A percentile compares a stretch with the other conserved stretches of the same genome.
Evolutionary conservation across 179 eudicot genomes (phyloP).

Genomic region (Camellia oleifera): DNA sequence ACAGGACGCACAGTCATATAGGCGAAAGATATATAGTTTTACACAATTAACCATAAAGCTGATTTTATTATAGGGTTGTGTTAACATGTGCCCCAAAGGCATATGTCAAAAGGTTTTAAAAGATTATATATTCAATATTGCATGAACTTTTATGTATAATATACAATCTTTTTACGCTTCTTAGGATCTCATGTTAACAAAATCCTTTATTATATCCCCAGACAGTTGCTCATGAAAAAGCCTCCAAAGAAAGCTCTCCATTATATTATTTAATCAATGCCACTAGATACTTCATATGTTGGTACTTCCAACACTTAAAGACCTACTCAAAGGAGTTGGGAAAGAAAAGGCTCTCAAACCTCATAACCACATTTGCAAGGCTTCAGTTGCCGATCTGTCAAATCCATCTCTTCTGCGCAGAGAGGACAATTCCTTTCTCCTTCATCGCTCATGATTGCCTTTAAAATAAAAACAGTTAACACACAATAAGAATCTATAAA

Average conservation of each 20-base stretch:
- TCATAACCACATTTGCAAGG: conserved; percentile 74
- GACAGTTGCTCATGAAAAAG: neutral
- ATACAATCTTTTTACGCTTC: too few species aligned
- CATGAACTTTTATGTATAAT: too few species aligned
- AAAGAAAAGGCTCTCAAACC: conserved; percentile 23
- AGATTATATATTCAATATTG: too few species aligned
- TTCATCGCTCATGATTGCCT: conserved; percentile 60
- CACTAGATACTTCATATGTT: neutral
- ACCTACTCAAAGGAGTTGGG: neutral
- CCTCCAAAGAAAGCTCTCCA: neutral
- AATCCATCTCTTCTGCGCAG: conserved; percentile 73
- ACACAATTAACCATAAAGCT: neutral
- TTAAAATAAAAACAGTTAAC: neutral
- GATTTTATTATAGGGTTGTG: neutral
- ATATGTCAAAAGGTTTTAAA: too few species aligned
- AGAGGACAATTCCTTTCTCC: conserved; percentile 76
- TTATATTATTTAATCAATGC: neutral
- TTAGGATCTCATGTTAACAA: too few species aligned
- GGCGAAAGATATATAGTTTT: neutral
- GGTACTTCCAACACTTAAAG: neutral
- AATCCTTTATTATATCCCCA: neutral
- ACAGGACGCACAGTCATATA: neutral
- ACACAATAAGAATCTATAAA: neutral
- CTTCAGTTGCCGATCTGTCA: conserved; percentile 72
- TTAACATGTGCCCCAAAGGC: too few species aligned